Conservation (phyloP, 2,329 filamentous ascomycete species). For the Cladophialophora immunda region DNA sequence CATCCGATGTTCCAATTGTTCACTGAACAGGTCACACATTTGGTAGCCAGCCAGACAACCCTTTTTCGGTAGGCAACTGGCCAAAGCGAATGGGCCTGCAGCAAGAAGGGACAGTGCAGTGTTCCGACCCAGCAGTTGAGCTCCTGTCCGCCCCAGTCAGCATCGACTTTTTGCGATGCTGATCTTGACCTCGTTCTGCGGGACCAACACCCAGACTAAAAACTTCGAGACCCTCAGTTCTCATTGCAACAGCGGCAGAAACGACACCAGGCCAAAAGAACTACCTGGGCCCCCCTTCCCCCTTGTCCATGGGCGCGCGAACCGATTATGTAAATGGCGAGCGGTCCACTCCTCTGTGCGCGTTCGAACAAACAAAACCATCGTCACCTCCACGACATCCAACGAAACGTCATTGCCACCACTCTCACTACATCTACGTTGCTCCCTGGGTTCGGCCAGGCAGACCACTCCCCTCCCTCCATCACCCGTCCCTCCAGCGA, state of each 20-base stretch:
- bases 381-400: conserved; percentile 17
- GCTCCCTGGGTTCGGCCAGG: conserved; percentile 10
- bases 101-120: not conserved
- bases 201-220: not conserved
- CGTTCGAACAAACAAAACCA: conserved; percentile 19
- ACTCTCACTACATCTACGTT: conserved; percentile 12
- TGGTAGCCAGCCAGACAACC: not conserved
- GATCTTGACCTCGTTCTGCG: not conserved
- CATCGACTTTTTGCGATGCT: not conserved
- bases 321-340: conserved; percentile 14
- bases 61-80: not conserved
- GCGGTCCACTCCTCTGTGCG: conserved; percentile 10
- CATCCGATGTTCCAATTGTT: not conserved
- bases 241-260: conserved; percentile 4
- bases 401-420: conserved; percentile 22
- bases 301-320: not conserved
- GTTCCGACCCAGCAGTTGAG: not conserved
- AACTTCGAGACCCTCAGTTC: conserved; percentile 3
- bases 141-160: not conserved
- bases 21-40: not conserved
- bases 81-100: not conserved
- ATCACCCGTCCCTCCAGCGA: conserved; percentile 13
- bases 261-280: not conserved
- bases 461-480: conserved; percentile 5
- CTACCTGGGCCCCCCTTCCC: not conserved